Conservation (phyloP, 108 stramenopile genomes). For the Pseudonitzschia pungens region DNA sequence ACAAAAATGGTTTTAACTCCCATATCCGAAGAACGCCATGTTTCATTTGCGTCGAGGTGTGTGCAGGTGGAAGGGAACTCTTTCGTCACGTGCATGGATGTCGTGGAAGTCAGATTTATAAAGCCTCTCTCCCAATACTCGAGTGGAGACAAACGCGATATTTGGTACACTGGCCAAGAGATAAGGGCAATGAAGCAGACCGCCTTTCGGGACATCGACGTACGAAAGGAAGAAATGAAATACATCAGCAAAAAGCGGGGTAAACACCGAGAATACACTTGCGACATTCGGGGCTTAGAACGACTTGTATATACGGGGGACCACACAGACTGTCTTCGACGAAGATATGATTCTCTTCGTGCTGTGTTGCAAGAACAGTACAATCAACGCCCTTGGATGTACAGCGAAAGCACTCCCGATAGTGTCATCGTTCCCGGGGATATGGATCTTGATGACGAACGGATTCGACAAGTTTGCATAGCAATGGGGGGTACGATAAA, state of each 20-base stretch:
- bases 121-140: neutral
- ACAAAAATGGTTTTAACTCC: neutral
- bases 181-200: neutral
- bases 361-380: neutral
- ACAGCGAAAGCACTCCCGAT: neutral
- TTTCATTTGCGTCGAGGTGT: neutral
- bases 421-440: neutral
- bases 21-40: neutral
- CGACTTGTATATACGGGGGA: neutral
- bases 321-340: too few relatives aligned
- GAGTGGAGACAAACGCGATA: neutral
- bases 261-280: neutral
- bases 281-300: constrained; percentile 14
- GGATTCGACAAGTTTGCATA: constrained; percentile 6
- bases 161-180: neutral
- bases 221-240: constrained; percentile 3
- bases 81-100: neutral
- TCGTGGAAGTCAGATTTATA: constrained; percentile 2
- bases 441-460: neutral
- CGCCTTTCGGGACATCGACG: constrained; percentile 1
- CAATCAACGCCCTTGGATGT: neutral
- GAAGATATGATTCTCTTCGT: neutral
- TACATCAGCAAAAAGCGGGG: constrained; percentile 1
- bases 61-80: neutral
- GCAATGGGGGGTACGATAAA: neutral